Percentiles rank a stretch among this genome's conserved stretches.
These are phyloP conservation scores for Candida michaelii DNA, from an alignment of 805 yeast species.

Conservation along the genomic window DNA sequence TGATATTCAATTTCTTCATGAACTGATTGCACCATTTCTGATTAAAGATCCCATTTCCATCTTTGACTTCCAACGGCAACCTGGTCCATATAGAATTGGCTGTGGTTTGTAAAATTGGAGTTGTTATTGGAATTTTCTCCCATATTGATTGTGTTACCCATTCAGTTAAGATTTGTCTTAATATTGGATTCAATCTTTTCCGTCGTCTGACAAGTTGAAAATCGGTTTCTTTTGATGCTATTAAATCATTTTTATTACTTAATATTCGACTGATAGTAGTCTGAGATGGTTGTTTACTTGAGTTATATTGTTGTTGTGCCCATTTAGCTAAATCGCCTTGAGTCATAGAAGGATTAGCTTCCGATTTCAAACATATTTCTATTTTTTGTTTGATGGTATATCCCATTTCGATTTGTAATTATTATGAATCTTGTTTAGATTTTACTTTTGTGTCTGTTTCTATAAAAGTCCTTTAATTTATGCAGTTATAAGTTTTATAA, in stretches of 20 bases:
- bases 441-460: background rate
- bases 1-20: slow-evolving; percentile 48
- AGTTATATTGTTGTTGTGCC: slow-evolving; percentile 57
- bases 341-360: slow-evolving; percentile 67
- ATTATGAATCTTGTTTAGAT: no score
- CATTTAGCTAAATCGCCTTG: slow-evolving; percentile 63
- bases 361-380: slow-evolving; percentile 66
- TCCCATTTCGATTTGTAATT: no score
- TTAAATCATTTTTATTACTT: slow-evolving; percentile 53
- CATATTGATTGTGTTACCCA: slow-evolving; percentile 69
- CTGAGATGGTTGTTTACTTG: slow-evolving; percentile 59
- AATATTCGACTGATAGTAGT: slow-evolving; percentile 64
- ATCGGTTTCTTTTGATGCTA: slow-evolving; percentile 51
- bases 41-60: slow-evolving; percentile 64
- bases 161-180: slow-evolving; percentile 61
- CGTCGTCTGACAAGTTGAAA: slow-evolving; percentile 52
- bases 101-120: slow-evolving; percentile 62
- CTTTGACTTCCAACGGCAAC: slow-evolving; percentile 52
- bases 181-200: slow-evolving; percentile 53
- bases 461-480: background rate
- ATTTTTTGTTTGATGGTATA: slow-evolving; percentile 62
- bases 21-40: slow-evolving; percentile 61
- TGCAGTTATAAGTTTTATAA: slow-evolving; percentile 1
- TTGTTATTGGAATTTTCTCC: slow-evolving; percentile 64
- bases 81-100: slow-evolving; percentile 65